A percentile compares a stretch with the other conserved stretches of the same genome.
phyloP scores from a whole-genome alignment of 2,329 filamentous ascomycete genomes.

The Trichoderma guizhouense region DNA sequence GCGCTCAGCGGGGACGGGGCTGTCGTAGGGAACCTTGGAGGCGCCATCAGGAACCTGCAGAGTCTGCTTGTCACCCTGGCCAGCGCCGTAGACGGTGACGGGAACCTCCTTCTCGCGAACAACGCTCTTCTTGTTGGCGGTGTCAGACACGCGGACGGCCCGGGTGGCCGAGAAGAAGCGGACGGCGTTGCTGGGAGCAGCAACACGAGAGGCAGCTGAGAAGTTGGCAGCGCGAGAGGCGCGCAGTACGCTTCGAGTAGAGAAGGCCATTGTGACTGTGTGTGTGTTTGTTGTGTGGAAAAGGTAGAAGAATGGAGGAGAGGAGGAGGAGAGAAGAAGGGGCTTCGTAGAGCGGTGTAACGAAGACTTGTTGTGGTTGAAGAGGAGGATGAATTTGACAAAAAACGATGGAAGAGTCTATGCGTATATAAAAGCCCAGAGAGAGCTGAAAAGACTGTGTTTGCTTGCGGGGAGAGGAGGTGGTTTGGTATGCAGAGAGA shows the following conservation, averaged over 20 bases:
- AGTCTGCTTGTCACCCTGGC: conserved; percentile 53
- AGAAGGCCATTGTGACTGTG: conserved; percentile 34
- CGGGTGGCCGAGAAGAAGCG: conserved; percentile 35
- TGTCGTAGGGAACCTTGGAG: conserved; percentile 42
- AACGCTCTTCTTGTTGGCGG: conserved; percentile 48
- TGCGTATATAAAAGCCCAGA: neutral
- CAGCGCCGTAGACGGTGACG: conserved; percentile 49
- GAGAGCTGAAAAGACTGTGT: neutral
- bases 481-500: conserved; percentile 16
- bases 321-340: neutral
- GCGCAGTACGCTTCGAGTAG: conserved; percentile 35
- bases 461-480: conserved; percentile 12
- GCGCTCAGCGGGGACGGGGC: conserved; percentile 40
- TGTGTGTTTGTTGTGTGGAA: neutral
- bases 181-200: conserved; percentile 25
- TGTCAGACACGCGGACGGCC: conserved; percentile 35
- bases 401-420: neutral
- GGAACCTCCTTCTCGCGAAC: conserved; percentile 57
- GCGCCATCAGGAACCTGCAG: conserved; percentile 48
- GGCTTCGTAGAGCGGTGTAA: conserved; percentile 7
- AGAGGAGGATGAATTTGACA: neutral
- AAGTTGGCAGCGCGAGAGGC: conserved; percentile 33
- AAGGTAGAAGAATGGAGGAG: neutral
- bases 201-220: conserved; percentile 27
- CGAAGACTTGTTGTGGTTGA: neutral